Conservation (phyloP, 179 eudicot species). For the Gypsophila paniculata region DNA sequence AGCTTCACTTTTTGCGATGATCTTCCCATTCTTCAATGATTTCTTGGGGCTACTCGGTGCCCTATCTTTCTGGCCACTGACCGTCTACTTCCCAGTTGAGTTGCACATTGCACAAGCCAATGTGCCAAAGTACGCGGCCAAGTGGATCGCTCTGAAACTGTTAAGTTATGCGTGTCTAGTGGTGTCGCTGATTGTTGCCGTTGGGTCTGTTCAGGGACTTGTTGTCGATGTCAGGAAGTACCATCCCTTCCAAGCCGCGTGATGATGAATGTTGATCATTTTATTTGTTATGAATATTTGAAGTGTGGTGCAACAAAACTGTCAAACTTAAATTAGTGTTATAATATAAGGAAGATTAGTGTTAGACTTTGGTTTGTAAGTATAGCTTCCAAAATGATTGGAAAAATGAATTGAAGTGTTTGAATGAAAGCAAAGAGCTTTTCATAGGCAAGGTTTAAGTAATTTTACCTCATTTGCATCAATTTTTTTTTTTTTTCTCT, state of each 20-base stretch:
- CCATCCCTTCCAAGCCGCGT: slow-evolving; percentile 38
- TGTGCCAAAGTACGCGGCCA: slow-evolving; percentile 24
- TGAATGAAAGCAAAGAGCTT: too few relatives aligned
- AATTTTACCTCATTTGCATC: too few relatives aligned
- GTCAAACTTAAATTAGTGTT: too few relatives aligned
- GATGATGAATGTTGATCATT: slow-evolving; percentile 5
- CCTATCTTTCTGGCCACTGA: slow-evolving; percentile 48
- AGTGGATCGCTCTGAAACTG: slow-evolving; percentile 37
- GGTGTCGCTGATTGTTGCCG: slow-evolving; percentile 40
- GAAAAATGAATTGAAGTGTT: background rate
- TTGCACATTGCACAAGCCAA: slow-evolving; percentile 45
- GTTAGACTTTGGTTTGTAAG: background rate
- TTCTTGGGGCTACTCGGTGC: slow-evolving; percentile 56
- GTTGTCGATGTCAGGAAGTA: slow-evolving; percentile 25
- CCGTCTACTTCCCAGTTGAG: slow-evolving; percentile 56
- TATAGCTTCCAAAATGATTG: background rate
- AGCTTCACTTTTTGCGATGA: slow-evolving; percentile 36
- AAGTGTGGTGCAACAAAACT: too few relatives aligned
- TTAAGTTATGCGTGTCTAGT: slow-evolving; percentile 39
- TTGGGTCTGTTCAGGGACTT: slow-evolving; percentile 47
- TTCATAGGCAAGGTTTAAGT: too few relatives aligned
- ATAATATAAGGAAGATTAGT: too few relatives aligned
- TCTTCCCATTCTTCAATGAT: slow-evolving; percentile 58
- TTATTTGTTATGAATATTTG: background rate
- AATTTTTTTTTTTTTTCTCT: too few relatives aligned